Evolutionary conservation across 208 protist genomes (phyloP).

Genomic region (Trypanosoma brucei): DNA sequence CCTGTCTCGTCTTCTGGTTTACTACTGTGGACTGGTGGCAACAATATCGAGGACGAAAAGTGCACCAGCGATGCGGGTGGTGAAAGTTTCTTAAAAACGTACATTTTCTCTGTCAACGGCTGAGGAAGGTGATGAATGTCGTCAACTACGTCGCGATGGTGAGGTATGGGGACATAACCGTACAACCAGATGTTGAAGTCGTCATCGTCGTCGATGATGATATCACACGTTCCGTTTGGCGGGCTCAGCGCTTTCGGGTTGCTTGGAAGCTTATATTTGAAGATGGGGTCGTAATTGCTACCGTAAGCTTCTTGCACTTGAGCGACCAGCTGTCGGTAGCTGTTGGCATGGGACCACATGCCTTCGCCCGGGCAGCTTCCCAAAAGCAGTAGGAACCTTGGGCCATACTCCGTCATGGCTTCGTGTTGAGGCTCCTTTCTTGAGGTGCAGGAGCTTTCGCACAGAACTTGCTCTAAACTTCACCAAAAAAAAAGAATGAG

Average conservation of each 20-base stretch:
- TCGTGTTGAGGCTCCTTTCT: neutral
- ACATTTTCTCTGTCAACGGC: conserved; percentile 26
- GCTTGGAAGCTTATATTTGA: conserved; percentile 33
- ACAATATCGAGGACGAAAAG: neutral
- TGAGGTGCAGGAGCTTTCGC: neutral
- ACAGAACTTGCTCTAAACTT: neutral
- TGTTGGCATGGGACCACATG: conserved; percentile 24
- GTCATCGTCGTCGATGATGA: conserved; percentile 35
- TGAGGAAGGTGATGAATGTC: conserved; percentile 20
- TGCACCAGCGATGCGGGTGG: neutral
- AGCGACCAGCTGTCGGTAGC: conserved; percentile 22
- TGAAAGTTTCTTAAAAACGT: conserved; percentile 25
- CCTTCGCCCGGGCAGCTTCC: conserved; percentile 32
- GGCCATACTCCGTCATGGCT: neutral
- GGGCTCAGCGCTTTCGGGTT: conserved; percentile 17
- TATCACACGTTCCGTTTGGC: conserved; percentile 28
- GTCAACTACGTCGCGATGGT: conserved; percentile 20
- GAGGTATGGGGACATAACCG: conserved; percentile 18
- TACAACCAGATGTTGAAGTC: conserved; percentile 41
- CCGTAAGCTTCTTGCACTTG: conserved; percentile 28
- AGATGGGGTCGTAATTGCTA: conserved; percentile 31
- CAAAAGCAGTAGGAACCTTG: conserved; percentile 27
- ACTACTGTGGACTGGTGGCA: neutral
- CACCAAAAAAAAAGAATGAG: conserved; percentile 6
- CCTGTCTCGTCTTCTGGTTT: neutral